phyloP scores from a whole-genome alignment of 257 asterid species.

The Striga asiatica region DNA sequence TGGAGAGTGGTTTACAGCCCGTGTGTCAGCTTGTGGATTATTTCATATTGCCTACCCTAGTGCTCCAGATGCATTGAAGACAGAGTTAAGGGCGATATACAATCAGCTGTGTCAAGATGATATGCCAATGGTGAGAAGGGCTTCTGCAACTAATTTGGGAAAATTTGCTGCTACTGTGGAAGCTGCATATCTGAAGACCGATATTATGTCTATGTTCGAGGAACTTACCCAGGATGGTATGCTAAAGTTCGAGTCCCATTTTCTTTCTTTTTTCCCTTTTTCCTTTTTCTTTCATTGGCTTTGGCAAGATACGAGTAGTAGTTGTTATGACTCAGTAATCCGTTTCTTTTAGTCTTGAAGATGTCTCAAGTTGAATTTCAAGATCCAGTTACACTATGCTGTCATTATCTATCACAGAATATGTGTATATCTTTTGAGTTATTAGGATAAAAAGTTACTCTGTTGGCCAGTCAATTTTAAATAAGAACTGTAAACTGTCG shows the following conservation, averaged over 20 bases:
- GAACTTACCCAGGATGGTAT: constrained; percentile 73
- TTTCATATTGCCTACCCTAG: constrained; percentile 81
- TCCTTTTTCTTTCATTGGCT: no score
- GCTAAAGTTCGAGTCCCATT: constrained; percentile 20
- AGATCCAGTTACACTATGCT: not conserved
- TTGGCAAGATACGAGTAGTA: not conserved
- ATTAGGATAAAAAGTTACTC: no score
- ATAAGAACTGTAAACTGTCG: not conserved
- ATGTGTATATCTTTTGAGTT: not conserved
- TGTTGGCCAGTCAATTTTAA: not conserved
- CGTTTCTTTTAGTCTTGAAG: no score
- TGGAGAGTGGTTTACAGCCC: constrained; percentile 95
- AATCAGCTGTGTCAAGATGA: constrained; percentile 88
- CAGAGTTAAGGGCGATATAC: constrained; percentile 65
- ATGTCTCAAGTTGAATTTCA: no score
- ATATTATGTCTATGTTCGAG: constrained; percentile 54
- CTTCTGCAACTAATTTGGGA: constrained; percentile 37
- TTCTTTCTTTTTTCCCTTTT: no score
- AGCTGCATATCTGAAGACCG: constrained; percentile 38
- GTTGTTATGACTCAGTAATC: no score
- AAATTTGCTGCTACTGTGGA: constrained; percentile 40
- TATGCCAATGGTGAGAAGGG: constrained; percentile 56
- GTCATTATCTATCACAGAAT: not conserved
- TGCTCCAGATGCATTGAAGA: constrained; percentile 67
- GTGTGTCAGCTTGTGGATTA: constrained; percentile 84